Percentiles rank a stretch among this genome's conserved stretches.
These are phyloP conservation scores for Nicotiana attenuata DNA, from an alignment of 257 asterid genomes.

Conservation along the genomic window DNA sequence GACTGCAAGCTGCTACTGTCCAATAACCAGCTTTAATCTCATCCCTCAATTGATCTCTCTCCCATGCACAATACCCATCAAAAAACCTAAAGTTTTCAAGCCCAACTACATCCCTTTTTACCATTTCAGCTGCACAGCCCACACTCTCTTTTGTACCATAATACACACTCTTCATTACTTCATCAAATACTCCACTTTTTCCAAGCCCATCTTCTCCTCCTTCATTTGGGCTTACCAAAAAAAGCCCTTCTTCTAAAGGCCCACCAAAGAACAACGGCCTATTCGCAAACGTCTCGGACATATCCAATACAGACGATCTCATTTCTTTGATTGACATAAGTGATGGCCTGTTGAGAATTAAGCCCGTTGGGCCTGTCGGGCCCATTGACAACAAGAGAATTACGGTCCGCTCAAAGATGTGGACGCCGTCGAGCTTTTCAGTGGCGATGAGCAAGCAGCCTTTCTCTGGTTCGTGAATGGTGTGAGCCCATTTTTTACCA, in stretches of 20 bases:
- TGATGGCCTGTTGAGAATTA: conserved; percentile 81
- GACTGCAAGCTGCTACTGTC: conserved; percentile 82
- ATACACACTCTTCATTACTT: conserved; percentile 74
- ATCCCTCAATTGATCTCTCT: conserved; percentile 51
- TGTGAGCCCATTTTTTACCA: conserved; percentile 79
- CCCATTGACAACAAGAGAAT: conserved; percentile 61
- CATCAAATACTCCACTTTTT: conserved; percentile 62
- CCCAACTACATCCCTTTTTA: conserved; percentile 51
- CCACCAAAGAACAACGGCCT: conserved; percentile 84
- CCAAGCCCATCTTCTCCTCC: conserved; percentile 33
- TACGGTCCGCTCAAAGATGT: conserved; percentile 77
- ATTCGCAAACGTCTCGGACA: conserved; percentile 47
- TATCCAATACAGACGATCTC: conserved; percentile 48
- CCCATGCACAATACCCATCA: conserved; percentile 91
- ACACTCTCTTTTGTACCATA: conserved; percentile 70
- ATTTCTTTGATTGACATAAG: conserved; percentile 88
- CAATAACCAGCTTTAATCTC: conserved; percentile 83
- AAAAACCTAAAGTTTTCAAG: conserved; percentile 60
- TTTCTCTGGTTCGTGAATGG: conserved; percentile 71
- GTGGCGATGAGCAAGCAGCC: conserved; percentile 75
- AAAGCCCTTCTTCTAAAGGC: conserved; percentile 71
- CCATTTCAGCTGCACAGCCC: conserved; percentile 85
- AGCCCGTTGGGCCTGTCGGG: conserved; percentile 62
- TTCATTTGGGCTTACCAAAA: conserved; percentile 40
- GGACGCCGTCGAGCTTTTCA: conserved; percentile 82